phyloP scores from a whole-genome alignment of 805 yeast genomes.

The Kodamaea fukazawae region DNA sequence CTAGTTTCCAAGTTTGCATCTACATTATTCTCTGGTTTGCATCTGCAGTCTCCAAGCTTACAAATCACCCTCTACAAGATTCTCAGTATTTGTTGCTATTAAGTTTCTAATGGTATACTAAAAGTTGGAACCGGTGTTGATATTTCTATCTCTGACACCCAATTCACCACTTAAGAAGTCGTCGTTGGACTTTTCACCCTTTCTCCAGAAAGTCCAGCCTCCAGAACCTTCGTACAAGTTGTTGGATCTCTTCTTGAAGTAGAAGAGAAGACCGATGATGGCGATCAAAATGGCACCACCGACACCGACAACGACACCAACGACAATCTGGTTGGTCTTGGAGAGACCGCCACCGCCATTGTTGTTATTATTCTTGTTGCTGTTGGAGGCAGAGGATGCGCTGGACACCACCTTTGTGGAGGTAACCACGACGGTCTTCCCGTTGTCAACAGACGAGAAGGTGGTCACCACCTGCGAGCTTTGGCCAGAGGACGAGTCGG shows the following conservation, averaged over 20 bases:
- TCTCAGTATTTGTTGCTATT: neutral
- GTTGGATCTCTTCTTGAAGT: conserved; percentile 33
- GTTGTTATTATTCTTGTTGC: conserved; percentile 11
- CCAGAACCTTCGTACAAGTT: conserved; percentile 26
- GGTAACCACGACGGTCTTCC: conserved; percentile 40
- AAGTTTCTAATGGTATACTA: conserved; percentile 12
- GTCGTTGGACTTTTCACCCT: conserved; percentile 41
- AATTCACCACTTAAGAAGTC: conserved; percentile 45
- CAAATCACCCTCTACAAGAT: too few species aligned
- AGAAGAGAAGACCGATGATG: conserved; percentile 31
- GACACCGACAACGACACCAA: conserved; percentile 47
- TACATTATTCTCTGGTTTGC: too few species aligned
- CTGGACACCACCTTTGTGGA: conserved; percentile 32
- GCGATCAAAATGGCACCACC: conserved; percentile 43
- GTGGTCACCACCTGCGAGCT: conserved; percentile 22
- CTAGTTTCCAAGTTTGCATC: too few species aligned
- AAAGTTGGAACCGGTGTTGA: conserved; percentile 46
- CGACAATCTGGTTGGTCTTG: conserved; percentile 41
- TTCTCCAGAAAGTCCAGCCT: conserved; percentile 50
- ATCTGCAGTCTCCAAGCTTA: too few species aligned
- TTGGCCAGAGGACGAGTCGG: conserved; percentile 1
- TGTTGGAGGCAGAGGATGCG: conserved; percentile 23
- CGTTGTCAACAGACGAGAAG: conserved; percentile 32
- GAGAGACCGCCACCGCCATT: conserved; percentile 35
- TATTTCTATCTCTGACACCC: conserved; percentile 47